Conservation (phyloP, 805 yeast species). For the Cyberlindnera veronae region DNA sequence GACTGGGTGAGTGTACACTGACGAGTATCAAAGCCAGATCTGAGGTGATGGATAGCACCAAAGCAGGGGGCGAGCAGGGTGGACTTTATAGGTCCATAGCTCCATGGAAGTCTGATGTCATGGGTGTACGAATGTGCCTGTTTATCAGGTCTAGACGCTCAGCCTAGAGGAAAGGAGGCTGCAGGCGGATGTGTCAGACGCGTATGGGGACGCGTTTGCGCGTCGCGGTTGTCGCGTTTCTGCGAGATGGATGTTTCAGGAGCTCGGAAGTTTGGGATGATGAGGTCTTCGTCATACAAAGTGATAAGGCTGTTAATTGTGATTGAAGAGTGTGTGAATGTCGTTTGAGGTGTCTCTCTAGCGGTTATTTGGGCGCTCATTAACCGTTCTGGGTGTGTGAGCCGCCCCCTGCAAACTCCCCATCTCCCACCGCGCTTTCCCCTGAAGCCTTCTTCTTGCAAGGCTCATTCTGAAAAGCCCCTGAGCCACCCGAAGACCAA, state of each 20-base stretch:
- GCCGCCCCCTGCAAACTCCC: too few relatives aligned
- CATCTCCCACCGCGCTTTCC: too few relatives aligned
- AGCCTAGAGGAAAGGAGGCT: not conserved
- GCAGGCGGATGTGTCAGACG: conserved; percentile 4
- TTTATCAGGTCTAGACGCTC: not conserved
- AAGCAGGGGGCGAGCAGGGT: not conserved
- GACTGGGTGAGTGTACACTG: conserved; percentile 2
- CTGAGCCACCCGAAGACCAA: too few relatives aligned
- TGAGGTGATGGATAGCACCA: not conserved
- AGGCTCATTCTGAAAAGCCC: too few relatives aligned
- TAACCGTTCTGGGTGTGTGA: too few relatives aligned
- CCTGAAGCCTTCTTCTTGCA: too few relatives aligned
- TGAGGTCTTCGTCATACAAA: too few relatives aligned
- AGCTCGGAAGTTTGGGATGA: too few relatives aligned
- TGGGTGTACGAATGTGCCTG: not conserved
- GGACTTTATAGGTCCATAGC: not conserved
- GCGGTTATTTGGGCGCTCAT: too few relatives aligned
- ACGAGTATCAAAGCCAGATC: not conserved
- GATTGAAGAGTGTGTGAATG: too few relatives aligned
- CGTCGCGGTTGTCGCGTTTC: conserved; percentile 5
- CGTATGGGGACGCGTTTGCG: conserved; percentile 5
- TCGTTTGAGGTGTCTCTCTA: too few relatives aligned
- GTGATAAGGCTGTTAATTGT: too few relatives aligned
- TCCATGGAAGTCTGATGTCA: not conserved
- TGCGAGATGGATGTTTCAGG: conserved; percentile 7